Base-by-base conservation (phyloP, 768 basidiomycete species). In the Kwoniella dejecticola region DNA sequence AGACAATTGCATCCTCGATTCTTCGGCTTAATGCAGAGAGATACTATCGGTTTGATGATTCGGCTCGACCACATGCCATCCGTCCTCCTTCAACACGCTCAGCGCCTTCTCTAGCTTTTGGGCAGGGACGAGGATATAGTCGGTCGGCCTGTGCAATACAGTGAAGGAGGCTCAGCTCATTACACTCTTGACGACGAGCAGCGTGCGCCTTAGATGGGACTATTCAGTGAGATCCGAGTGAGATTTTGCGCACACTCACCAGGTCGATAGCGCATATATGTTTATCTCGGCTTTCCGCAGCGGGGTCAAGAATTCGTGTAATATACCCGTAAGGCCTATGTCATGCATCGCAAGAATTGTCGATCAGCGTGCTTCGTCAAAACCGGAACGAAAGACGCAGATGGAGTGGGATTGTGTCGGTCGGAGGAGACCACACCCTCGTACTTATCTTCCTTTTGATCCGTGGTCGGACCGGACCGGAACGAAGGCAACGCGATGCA, bases 231-330 rank as follows among this genome's bases (percentile, higher is more conserved):
- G n/a, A n/a, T n/a, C n/a, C n/a, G n/a, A n/a, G n/a, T n/a, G n/a
- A n/a, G n/a, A n/a, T n/a, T n/a, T n/a, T 44, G 13, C 10, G 41
- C 41, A 8, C 6, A 21, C 62, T 44, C n/a, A 64, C 62, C 62
- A 64, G 1, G 62, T 64, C 3, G 62, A 58, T 13, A 64, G 33
- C 15, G 57, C 57, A 45, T 58, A 64, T 26, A 64, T 57, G 21
- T 50, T 50, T 21, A 64, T 59, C 17, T 52, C 49, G 27, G 57
- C 62, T 54, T 36, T 29, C 46, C 62, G 13, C 12, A 64, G 45
- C 3, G 62, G 62, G 13, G 41, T 58, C 6, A 41, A 47, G 41
- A 64, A 38, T 29, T 64, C 62, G 31, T 64, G 57, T 31, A 64
- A 21, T 24, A 64, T 53, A 4, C 62, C 62, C 4, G 49, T 57